These are phyloP conservation scores for Taphrina communis DNA, from an alignment of 1,139 yeast species.

Conservation along the genomic window DNA sequence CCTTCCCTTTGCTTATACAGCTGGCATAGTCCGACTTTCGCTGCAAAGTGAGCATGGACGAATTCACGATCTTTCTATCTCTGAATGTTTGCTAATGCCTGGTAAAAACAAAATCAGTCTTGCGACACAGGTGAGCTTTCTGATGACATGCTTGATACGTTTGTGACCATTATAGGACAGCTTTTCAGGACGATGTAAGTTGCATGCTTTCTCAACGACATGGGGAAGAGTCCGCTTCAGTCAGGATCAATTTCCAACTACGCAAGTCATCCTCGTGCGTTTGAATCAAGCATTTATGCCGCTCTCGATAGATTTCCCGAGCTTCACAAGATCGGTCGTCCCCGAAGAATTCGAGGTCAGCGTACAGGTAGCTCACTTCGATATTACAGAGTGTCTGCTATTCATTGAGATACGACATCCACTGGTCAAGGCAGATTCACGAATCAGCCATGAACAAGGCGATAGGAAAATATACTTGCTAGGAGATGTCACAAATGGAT, in stretches of 20 bases:
- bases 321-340: neutral
- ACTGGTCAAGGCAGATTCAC: neutral
- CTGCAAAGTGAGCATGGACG: neutral
- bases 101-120: neutral
- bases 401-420: neutral
- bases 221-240: conserved; percentile 3
- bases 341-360: neutral
- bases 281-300: neutral
- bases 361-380: neutral
- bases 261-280: neutral
- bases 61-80: neutral
- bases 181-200: neutral
- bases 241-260: neutral
- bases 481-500: neutral
- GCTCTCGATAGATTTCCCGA: neutral
- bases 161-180: neutral
- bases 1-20: neutral
- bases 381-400: neutral
- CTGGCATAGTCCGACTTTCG: neutral
- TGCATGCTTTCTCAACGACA: neutral
- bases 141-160: neutral
- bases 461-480: neutral
- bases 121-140: neutral
- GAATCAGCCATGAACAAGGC: neutral
- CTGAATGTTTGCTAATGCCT: neutral